Evolutionary conservation across 164 flowering plant genomes (phyloP).

Genomic region (Sextonia rubra): DNA sequence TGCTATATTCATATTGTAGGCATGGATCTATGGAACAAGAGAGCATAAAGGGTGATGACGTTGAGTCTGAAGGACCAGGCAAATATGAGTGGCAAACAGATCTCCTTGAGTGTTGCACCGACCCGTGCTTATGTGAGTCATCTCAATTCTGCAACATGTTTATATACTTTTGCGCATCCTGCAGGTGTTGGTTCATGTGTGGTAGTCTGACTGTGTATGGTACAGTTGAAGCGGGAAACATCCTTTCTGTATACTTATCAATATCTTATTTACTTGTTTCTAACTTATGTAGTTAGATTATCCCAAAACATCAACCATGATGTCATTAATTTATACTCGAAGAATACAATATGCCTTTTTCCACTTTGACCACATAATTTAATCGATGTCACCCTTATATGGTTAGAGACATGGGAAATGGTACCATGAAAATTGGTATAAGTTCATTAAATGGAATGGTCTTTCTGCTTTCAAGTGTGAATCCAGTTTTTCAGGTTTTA

Average conservation of each 20-base stretch:
- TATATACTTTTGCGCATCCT: neutral
- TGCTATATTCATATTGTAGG: conserved; percentile 17
- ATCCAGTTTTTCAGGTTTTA: too few species aligned
- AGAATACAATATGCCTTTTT: neutral
- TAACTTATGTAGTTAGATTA: neutral
- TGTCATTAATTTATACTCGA: too few species aligned
- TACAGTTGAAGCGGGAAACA: too few species aligned
- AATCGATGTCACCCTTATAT: neutral
- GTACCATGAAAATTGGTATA: neutral
- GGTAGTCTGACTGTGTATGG: too few species aligned
- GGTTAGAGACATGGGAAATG: neutral
- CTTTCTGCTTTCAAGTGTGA: too few species aligned
- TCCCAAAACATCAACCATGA: too few species aligned
- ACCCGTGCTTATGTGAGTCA: conserved; percentile 38
- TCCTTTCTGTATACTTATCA: neutral
- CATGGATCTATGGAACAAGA: conserved; percentile 14
- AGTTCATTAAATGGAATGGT: too few species aligned
- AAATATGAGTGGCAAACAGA: conserved; percentile 37
- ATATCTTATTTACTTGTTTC: neutral
- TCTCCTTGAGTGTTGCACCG: conserved; percentile 42
- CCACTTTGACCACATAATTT: neutral
- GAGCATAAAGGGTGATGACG: conserved; percentile 3
- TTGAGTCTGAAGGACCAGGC: conserved; percentile 8
- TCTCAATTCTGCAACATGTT: neutral
- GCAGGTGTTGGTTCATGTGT: neutral